Evolutionary conservation across 306 rosid genomes (phyloP).

Genomic region (Fagus crenata): DNA sequence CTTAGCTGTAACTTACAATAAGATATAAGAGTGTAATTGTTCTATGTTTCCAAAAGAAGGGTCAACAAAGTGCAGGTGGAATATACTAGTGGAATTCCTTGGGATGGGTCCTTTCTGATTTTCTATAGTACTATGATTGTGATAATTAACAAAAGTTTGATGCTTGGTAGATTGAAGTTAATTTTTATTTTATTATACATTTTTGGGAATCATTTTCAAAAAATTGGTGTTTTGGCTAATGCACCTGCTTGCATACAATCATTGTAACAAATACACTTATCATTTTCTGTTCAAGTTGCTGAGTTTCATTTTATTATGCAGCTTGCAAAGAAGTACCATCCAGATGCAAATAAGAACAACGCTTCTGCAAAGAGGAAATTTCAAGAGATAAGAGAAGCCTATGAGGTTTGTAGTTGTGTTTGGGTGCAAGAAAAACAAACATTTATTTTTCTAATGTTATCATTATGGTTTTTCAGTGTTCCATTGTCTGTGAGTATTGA

Average conservation of each 20-base stretch:
- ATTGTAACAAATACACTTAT: not conserved
- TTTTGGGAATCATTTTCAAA: not conserved
- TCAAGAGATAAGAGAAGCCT: constrained; percentile 94
- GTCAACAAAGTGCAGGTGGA: not conserved
- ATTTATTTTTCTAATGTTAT: not conserved
- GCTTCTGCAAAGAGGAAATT: constrained; percentile 85
- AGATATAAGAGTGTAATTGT: not conserved
- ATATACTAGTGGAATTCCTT: not conserved
- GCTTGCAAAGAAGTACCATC: constrained; percentile 96
- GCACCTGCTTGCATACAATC: not conserved
- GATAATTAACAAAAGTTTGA: not conserved
- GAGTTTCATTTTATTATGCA: constrained; percentile 31
- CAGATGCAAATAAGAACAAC: constrained; percentile 82
- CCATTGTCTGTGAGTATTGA: not conserved
- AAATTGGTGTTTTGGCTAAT: not conserved
- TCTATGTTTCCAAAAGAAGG: not conserved
- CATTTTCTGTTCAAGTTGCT: constrained; percentile 8
- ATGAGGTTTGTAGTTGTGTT: constrained; percentile 60
- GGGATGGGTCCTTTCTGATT: not conserved
- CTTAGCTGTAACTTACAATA: not conserved
- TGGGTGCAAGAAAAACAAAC: not conserved
- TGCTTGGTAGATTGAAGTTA: not conserved
- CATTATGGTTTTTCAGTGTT: not conserved
- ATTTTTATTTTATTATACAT: not conserved
- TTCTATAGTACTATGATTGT: not conserved